Percentiles rank a stretch among this genome's conserved stretches.
These are phyloP conservation scores for Xylaria sp. DNA, from an alignment of 2,329 filamentous ascomycete genomes.

Conservation along the genomic window DNA sequence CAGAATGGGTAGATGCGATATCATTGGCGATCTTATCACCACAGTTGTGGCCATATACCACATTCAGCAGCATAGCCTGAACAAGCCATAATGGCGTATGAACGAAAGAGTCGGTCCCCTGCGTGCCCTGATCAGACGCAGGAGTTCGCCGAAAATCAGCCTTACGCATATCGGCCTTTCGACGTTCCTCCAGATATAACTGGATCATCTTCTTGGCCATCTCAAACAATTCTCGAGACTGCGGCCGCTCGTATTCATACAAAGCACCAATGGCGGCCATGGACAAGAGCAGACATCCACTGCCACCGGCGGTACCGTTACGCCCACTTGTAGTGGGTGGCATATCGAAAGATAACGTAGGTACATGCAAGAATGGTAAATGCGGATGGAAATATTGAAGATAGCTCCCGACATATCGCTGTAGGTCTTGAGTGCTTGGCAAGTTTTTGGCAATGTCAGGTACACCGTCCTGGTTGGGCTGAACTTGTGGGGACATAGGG, in stretches of 20 bases:
- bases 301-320: conserved; percentile 74
- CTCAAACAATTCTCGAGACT: conserved; percentile 88
- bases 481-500: conserved; percentile 64
- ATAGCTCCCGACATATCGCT: conserved; percentile 90
- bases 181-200: conserved; percentile 88
- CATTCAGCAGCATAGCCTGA: conserved; percentile 95
- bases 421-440: conserved; percentile 85
- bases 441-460: conserved; percentile 67
- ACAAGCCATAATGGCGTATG: conserved; percentile 94
- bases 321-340: conserved; percentile 73
- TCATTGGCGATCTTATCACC: conserved; percentile 91
- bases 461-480: conserved; percentile 60
- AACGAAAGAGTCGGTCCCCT: conserved; percentile 68
- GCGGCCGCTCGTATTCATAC: conserved; percentile 84
- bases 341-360: conserved; percentile 90
- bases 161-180: conserved; percentile 82
- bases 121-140: conserved; percentile 59
- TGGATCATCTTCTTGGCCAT: conserved; percentile 96
- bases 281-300: conserved; percentile 85
- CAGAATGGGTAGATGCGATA: conserved; percentile 91
- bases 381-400: conserved; percentile 94
- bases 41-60: conserved; percentile 95
- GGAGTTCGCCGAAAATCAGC: conserved; percentile 66
- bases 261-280: conserved; percentile 81
- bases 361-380: conserved; percentile 91